Evolutionary conservation across 192 early-diverging fungal genomes (phyloP).

Genomic region (Coemansia sp.): DNA sequence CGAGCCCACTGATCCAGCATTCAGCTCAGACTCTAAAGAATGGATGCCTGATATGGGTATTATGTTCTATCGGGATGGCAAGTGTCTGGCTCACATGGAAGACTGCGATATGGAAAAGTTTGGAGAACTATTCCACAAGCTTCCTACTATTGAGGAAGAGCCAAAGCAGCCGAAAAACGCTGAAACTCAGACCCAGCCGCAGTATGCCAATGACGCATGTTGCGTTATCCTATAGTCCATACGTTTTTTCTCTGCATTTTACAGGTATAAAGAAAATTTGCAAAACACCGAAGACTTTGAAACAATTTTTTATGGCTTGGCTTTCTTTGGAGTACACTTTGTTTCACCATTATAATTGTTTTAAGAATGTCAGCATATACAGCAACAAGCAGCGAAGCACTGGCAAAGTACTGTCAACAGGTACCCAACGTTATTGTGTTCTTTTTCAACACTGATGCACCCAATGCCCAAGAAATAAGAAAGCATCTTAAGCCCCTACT

Average conservation of each 20-base stretch:
- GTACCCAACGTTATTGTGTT: background rate
- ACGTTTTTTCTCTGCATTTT: no score
- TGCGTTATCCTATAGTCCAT: no score
- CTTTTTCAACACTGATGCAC: background rate
- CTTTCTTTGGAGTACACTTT: no score
- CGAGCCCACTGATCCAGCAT: no score
- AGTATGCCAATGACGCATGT: no score
- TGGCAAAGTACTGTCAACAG: background rate
- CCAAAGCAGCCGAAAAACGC: background rate
- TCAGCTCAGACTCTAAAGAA: background rate
- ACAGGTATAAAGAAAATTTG: no score
- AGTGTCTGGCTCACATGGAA: slow-evolving; percentile 2
- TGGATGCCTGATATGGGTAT: slow-evolving; percentile 1
- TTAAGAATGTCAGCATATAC: slow-evolving; percentile 1
- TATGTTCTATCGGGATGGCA: slow-evolving; percentile 1
- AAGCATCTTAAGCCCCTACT: background rate
- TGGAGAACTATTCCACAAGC: background rate
- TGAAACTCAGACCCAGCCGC: background rate
- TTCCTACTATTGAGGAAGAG: background rate
- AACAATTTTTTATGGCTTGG: no score
- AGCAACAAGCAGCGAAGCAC: background rate
- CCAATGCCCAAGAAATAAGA: background rate
- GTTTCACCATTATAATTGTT: no score
- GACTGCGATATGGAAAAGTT: slow-evolving; percentile 6
- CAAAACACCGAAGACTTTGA: no score